Conservation (phyloP, 148 eudicot species). For the Rhododendron molle region DNA sequence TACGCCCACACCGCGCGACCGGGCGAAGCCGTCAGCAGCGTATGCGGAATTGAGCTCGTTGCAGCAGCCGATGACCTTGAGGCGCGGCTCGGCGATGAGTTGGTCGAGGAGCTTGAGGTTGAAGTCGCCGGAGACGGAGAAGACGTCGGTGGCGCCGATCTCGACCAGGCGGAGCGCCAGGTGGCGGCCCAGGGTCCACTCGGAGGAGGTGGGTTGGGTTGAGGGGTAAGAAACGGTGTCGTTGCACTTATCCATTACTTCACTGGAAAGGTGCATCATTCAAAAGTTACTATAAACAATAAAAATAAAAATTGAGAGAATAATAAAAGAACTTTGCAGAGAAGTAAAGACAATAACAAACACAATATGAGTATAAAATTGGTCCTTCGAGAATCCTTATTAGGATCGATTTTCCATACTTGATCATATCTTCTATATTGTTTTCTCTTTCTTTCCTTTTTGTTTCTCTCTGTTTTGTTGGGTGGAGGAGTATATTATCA, state of each 20-base stretch:
- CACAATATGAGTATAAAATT: too few relatives aligned
- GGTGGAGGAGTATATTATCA: too few relatives aligned
- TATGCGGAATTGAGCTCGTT: slow-evolving; percentile 96
- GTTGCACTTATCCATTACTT: not conserved
- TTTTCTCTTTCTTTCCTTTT: too few relatives aligned
- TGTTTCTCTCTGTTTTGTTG: too few relatives aligned
- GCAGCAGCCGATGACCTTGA: slow-evolving; percentile 71
- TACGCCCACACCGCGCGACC: slow-evolving; percentile 76
- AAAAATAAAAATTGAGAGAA: too few relatives aligned
- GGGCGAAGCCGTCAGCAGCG: slow-evolving; percentile 86
- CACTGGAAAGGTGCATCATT: too few relatives aligned
- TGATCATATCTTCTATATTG: too few relatives aligned
- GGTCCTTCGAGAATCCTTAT: too few relatives aligned
- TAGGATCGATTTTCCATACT: too few relatives aligned
- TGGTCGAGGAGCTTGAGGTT: slow-evolving; percentile 79
- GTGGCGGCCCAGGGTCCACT: slow-evolving; percentile 15
- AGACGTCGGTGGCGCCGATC: slow-evolving; percentile 65
- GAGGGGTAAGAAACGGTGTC: not conserved
- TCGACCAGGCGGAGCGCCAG: slow-evolving; percentile 23
- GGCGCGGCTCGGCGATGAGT: slow-evolving; percentile 68
- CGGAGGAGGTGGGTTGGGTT: not conserved
- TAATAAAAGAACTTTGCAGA: too few relatives aligned
- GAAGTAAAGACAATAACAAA: too few relatives aligned
- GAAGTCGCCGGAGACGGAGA: slow-evolving; percentile 84
- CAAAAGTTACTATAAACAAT: too few relatives aligned